Evolutionary conservation across 495 filamentous ascomycete genomes (phyloP).

Genomic region (Pseudomonodictys pantanalensis): DNA sequence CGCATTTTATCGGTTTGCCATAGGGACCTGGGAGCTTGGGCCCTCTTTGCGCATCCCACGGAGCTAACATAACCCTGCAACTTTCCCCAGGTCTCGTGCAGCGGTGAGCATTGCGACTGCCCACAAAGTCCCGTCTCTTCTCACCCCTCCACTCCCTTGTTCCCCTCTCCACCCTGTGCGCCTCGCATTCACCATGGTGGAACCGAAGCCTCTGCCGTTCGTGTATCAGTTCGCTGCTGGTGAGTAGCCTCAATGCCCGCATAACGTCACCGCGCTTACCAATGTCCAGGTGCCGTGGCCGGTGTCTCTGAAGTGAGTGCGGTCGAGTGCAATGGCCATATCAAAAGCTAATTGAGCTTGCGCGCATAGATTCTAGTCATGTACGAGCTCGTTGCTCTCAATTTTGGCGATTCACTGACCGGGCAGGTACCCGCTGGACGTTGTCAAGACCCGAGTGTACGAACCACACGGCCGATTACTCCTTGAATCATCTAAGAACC

Average conservation of each 20-base stretch:
- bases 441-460: conserved; percentile 97
- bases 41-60: conserved; percentile 10
- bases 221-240: conserved; percentile 82
- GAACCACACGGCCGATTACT: conserved; percentile 31
- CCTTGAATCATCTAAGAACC: conserved; percentile 12
- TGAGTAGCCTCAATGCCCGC: conserved; percentile 40
- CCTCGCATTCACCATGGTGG: conserved; percentile 54
- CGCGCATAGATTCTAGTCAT: conserved; percentile 73
- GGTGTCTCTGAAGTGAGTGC: conserved; percentile 83
- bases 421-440: conserved; percentile 91
- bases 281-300: conserved; percentile 65
- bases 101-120: not conserved
- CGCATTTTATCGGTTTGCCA: too few species aligned
- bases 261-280: conserved; percentile 1
- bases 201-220: conserved; percentile 71
- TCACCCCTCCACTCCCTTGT: conserved; percentile 8
- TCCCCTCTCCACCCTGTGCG: conserved; percentile 1
- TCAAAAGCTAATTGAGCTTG: conserved; percentile 16
- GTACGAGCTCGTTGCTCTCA: conserved; percentile 46
- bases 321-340: not conserved
- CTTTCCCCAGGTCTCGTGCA: conserved; percentile 16
- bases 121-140: not conserved
- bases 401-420: conserved; percentile 14
- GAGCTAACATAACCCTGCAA: not conserved
- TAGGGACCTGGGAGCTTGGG: conserved; percentile 21